Evolutionary conservation across 306 rosid species (phyloP), one percentile per base, ranked within the genome.

Genomic region (Dalbergia cochinchinensis): DNA sequence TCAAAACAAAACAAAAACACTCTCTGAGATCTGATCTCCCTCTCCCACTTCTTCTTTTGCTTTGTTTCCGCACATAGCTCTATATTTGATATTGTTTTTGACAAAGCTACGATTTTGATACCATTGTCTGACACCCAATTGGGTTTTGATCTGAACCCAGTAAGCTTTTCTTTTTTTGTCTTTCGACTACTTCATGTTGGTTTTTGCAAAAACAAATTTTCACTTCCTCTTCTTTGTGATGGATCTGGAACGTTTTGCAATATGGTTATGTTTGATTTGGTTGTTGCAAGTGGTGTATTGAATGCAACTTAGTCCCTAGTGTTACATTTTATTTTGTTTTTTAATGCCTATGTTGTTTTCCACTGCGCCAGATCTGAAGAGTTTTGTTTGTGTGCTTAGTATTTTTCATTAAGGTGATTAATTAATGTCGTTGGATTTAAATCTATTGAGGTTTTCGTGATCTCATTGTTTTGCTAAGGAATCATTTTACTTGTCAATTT

Each of bases 81-180:
- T 26, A 26, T 19, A 11, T 15, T 9, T 18, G 19, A 6, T 22
- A 7, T 35, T 37, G 33, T 33, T 3, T 18, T 16, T 47, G 2
- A 22, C 51, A 44, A 83, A 71, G 82, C 51, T 70, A 47, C 68
- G 65, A 35, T 71, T 60, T 71, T 72, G 9, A 60, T 74, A 67
- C 51, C 48, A 33, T 62, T 64, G 71, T 50, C 79, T 71, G 37
- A 1, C 2, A 80, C 78, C 78, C 80, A 66, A 84, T 80, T 86
- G 76, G 83, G 79, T 83, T 83, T 78, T 75, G 71, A 71, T 83
- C 85, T 61, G 8, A 71, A 71, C 84, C 80, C 87, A 71, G 87
- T 83, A 86, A 83, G 89, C 41, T 71, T 76, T 63, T 4, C 35
- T 71, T 75, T 55, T 5, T 18, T 64, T 16, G 7, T 60, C 14